Evolutionary conservation across 306 rosid species (phyloP).

Genomic region (Cucumis cinereus): DNA sequence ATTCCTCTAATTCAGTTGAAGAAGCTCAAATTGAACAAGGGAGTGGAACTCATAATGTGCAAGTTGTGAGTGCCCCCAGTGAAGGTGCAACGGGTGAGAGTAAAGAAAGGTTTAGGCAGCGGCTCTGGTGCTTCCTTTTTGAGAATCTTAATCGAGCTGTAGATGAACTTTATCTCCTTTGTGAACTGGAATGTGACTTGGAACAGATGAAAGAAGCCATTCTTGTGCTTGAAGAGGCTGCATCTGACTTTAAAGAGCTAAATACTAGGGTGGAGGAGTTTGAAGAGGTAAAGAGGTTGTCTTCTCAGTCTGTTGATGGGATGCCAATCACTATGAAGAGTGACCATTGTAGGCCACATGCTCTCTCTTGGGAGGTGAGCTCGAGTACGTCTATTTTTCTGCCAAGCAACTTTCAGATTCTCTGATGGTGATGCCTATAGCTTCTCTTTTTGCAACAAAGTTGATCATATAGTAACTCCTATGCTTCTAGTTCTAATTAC

Average conservation of each 20-base stretch:
- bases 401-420: background rate
- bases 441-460: background rate
- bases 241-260: conserved; percentile 84
- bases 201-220: conserved; percentile 98
- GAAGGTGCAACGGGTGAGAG: conserved; percentile 68
- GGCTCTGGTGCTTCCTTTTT: conserved; percentile 97
- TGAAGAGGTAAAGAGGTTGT: conserved; percentile 68
- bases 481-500: background rate
- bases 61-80: conserved; percentile 32
- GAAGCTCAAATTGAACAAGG: conserved; percentile 22
- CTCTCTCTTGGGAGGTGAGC: conserved; percentile 97
- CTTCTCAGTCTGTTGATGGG: conserved; percentile 56
- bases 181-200: conserved; percentile 89
- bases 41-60: conserved; percentile 29
- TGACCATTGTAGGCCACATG: conserved; percentile 96
- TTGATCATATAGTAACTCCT: background rate
- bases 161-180: conserved; percentile 98
- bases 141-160: conserved; percentile 97
- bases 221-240: conserved; percentile 97
- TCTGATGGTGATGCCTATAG: background rate
- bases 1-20: conserved; percentile 19
- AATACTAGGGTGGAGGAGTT: conserved; percentile 81
- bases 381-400: conserved; percentile 8
- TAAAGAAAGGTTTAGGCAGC: conserved; percentile 93
- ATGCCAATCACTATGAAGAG: conserved; percentile 64